These are phyloP conservation scores for Wickerhamiella musiphila DNA, from an alignment of 805 yeast genomes.

Conservation along the genomic window DNA sequence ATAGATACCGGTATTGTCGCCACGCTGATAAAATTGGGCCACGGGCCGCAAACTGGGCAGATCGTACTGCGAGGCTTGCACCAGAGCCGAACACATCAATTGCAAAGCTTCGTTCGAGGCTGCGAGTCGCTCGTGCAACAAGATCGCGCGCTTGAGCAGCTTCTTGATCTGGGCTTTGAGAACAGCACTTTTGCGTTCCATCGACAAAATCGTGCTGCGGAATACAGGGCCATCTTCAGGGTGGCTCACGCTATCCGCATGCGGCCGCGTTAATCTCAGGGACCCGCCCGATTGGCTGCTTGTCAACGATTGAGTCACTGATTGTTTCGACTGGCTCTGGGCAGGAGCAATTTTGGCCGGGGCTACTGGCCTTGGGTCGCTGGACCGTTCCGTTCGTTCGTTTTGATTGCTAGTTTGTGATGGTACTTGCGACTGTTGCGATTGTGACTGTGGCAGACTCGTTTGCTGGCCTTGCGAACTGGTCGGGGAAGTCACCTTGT, in stretches of 20 bases:
- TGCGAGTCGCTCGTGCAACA: slow-evolving; percentile 19
- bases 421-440: neutral
- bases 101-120: slow-evolving; percentile 21
- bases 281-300: too few relatives aligned
- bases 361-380: too few relatives aligned
- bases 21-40: slow-evolving; percentile 16
- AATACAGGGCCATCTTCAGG: slow-evolving; percentile 30
- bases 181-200: slow-evolving; percentile 23
- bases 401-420: too few relatives aligned
- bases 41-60: slow-evolving; percentile 19
- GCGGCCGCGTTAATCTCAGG: too few relatives aligned
- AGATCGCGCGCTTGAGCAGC: slow-evolving; percentile 22
- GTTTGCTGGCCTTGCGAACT: neutral
- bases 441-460: neutral
- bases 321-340: too few relatives aligned
- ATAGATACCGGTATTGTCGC: slow-evolving; percentile 14
- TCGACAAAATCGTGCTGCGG: slow-evolving; percentile 23
- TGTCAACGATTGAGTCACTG: too few relatives aligned
- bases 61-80: slow-evolving; percentile 19
- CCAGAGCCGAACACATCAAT: slow-evolving; percentile 19
- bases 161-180: slow-evolving; percentile 22
- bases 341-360: too few relatives aligned
- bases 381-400: too few relatives aligned
- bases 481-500: too few relatives aligned
- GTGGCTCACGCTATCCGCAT: slow-evolving; percentile 17